A percentile compares a stretch with the other conserved stretches of the same genome.
Conservation (phyloP, 805 yeast genomes). For the Clavispora asparagi region DNA sequence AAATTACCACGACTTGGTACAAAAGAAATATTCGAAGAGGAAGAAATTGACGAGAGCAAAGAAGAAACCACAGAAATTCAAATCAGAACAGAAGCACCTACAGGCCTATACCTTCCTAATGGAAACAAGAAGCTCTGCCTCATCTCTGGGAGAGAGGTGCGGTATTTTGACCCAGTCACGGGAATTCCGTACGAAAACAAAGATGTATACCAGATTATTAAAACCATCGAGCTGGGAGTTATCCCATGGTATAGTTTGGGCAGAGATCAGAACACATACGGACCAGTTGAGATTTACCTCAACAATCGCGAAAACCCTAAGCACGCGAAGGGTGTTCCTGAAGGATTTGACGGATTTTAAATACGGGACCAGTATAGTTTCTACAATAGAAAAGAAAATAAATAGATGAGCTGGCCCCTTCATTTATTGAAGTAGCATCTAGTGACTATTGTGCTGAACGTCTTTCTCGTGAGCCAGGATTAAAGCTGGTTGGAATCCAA, state of each 20-base stretch:
- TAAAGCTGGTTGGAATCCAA: constrained; percentile 59
- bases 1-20: constrained; percentile 62
- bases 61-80: constrained; percentile 38
- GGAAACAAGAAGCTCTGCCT: constrained; percentile 65
- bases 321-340: constrained; percentile 85
- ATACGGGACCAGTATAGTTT: not conserved
- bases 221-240: constrained; percentile 42
- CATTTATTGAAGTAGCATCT: constrained; percentile 1
- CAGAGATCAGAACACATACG: constrained; percentile 53
- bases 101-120: constrained; percentile 66
- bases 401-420: not conserved
- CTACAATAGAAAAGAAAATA: not conserved
- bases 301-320: constrained; percentile 49
- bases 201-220: constrained; percentile 68
- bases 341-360: constrained; percentile 54
- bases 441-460: constrained; percentile 42
- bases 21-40: constrained; percentile 40
- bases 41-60: constrained; percentile 29
- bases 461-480: constrained; percentile 57
- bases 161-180: constrained; percentile 80
- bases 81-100: constrained; percentile 65
- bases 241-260: constrained; percentile 48
- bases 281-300: constrained; percentile 37
- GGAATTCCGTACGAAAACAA: constrained; percentile 85
- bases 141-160: constrained; percentile 73